These are phyloP conservation scores for Candida manassasensis DNA, from an alignment of 805 yeast genomes.

Conservation along the genomic window DNA sequence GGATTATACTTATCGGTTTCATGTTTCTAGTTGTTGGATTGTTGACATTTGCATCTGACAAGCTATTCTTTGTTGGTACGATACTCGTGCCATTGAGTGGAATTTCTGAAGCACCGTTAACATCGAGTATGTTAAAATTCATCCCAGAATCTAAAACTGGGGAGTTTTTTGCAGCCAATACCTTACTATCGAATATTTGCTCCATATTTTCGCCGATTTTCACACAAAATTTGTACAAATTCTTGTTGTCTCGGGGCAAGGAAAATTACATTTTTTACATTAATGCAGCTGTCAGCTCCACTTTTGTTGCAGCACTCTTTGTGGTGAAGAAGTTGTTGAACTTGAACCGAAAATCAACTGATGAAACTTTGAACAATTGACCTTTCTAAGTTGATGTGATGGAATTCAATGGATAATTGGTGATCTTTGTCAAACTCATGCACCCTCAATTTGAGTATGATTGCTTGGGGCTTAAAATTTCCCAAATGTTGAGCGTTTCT, in stretches of 20 bases:
- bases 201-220: slow-evolving; percentile 45
- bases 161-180: slow-evolving; percentile 25
- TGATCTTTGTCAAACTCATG: not conserved
- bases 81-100: slow-evolving; percentile 39
- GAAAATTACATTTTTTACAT: slow-evolving; percentile 21
- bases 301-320: slow-evolving; percentile 4
- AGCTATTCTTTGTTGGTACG: slow-evolving; percentile 14
- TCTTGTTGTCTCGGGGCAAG: slow-evolving; percentile 13
- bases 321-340: slow-evolving; percentile 7
- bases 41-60: slow-evolving; percentile 22
- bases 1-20: slow-evolving; percentile 29
- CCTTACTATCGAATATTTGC: slow-evolving; percentile 47
- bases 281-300: slow-evolving; percentile 8
- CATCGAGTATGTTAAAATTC: slow-evolving; percentile 55
- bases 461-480: slow-evolving; percentile 9
- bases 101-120: slow-evolving; percentile 50
- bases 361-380: slow-evolving; percentile 4
- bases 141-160: slow-evolving; percentile 32
- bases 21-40: slow-evolving; percentile 34
- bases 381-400: not conserved
- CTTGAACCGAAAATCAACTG: slow-evolving; percentile 6
- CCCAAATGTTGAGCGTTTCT: slow-evolving; percentile 24
- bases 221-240: slow-evolving; percentile 41
- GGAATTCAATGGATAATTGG: not conserved
- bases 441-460: no score